Base-by-base conservation (phyloP, 2,329 filamentous ascomycete genomes). In the Pyrenophora tritici-repentis region DNA sequence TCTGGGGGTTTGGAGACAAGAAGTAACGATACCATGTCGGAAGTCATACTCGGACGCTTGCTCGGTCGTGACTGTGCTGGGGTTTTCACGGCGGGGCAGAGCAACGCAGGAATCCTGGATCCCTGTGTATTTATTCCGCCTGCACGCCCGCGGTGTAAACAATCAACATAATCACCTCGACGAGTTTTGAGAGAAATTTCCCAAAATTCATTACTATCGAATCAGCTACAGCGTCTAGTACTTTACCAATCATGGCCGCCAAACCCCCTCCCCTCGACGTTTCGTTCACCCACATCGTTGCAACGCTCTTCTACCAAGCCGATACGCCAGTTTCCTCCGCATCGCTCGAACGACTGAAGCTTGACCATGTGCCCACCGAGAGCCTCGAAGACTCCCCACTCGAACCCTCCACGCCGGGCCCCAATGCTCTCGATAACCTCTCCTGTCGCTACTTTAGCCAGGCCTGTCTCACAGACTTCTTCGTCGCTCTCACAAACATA, bases 401-500 rank as follows among this genome's bases (percentile, higher is more conserved):
- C 35, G 80, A 83, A 61, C 81, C 81, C 1, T 79, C 79, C 2
- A 78, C 77, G 13, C 79, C 78, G 1, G 81, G 81, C 51, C 79
- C 80, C 5, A 79, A 81, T 50, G 79, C 80, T 18, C 71, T 82
- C 33, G 81, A 83, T 61, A 80, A 82, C 62, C 70, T 83, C 14
- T 83, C 83, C 60, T 81, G 81, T 8, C 76, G 76, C 9, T 82
- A 79, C 56, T 75, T 83, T 38, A 81, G 78, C 47, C 80, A 82
- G 66, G 68, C 81, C 57, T 83, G 81, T 65, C 72, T 83, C 52
- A 81, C 80, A 26, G 80, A 82, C 61, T 83, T 83, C 71, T 75
- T 81, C 54, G 77, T 80, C 49, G 79, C 78, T 12, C 71, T 83
- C 40, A 74, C 81, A 52, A 68, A 73, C 26, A 73, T 81, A 8